phyloP scores from a whole-genome alignment of 805 yeast species.

The Kazachstania africana region DNA sequence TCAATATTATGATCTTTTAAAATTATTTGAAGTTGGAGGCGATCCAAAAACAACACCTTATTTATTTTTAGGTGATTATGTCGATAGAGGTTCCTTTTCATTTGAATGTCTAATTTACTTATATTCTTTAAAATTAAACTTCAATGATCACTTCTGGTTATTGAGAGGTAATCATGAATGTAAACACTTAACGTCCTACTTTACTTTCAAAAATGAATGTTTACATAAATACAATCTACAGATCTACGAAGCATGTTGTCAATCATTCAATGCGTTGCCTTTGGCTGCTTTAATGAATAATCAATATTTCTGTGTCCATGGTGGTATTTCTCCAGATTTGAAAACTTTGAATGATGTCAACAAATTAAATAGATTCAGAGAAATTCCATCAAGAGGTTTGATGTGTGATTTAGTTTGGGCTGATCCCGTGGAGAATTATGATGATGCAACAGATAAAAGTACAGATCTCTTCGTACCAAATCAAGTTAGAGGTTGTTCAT shows the following conservation, averaged over 20 bases:
- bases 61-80: conserved; percentile 86
- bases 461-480: conserved; percentile 41
- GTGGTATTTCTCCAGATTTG: conserved; percentile 86
- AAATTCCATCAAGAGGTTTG: conserved; percentile 86
- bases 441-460: conserved; percentile 29
- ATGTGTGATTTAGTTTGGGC: conserved; percentile 96
- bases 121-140: conserved; percentile 67
- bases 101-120: conserved; percentile 69
- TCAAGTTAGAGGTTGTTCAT: conserved; percentile 83
- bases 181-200: conserved; percentile 82
- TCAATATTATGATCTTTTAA: conserved; percentile 81
- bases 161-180: conserved; percentile 94
- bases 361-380: conserved; percentile 66
- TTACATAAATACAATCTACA: conserved; percentile 59
- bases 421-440: conserved; percentile 87
- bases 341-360: conserved; percentile 56
- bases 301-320: conserved; percentile 93
- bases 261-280: conserved; percentile 78
- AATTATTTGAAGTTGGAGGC: conserved; percentile 89
- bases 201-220: conserved; percentile 87
- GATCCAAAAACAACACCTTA: conserved; percentile 68
- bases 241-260: conserved; percentile 63
- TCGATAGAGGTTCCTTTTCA: conserved; percentile 87
- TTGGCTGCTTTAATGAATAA: conserved; percentile 87
- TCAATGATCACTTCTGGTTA: conserved; percentile 65